Conservation (phyloP, 2,329 filamentous ascomycete genomes). For the Botrytis fabae region DNA sequence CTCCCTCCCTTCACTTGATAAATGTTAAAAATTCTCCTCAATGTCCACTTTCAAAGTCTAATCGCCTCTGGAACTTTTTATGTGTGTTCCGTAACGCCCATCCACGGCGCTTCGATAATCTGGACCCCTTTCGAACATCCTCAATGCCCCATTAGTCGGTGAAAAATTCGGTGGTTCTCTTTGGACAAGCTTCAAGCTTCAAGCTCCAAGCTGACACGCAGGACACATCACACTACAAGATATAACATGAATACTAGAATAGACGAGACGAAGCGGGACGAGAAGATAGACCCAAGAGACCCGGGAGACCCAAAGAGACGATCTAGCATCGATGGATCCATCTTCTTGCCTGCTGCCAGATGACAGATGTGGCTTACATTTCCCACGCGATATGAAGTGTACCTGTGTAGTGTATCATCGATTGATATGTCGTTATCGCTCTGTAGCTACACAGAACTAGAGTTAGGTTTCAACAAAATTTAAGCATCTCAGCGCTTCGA, state of each 20-base stretch:
- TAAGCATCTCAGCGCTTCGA: not conserved
- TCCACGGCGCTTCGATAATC: slow-evolving; percentile 13
- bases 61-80: slow-evolving; percentile 6
- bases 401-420: not conserved
- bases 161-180: slow-evolving; percentile 12
- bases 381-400: not conserved
- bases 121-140: slow-evolving; percentile 16
- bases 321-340: not conserved
- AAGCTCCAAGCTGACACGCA: slow-evolving; percentile 16
- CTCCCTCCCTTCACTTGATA: not conserved
- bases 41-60: slow-evolving; percentile 21
- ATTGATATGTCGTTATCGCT: not conserved
- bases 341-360: slow-evolving; percentile 2
- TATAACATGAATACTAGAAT: not conserved
- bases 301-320: not conserved
- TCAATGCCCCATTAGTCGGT: slow-evolving; percentile 10
- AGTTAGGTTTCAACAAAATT: not conserved
- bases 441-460: not conserved
- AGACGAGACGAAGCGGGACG: not conserved
- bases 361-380: slow-evolving; percentile 8
- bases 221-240: slow-evolving; percentile 10
- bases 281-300: not conserved
- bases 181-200: not conserved
- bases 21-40: not conserved
- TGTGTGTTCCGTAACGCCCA: not conserved